Conservation (phyloP, 169 alveolate species). For the Theileria equi region DNA sequence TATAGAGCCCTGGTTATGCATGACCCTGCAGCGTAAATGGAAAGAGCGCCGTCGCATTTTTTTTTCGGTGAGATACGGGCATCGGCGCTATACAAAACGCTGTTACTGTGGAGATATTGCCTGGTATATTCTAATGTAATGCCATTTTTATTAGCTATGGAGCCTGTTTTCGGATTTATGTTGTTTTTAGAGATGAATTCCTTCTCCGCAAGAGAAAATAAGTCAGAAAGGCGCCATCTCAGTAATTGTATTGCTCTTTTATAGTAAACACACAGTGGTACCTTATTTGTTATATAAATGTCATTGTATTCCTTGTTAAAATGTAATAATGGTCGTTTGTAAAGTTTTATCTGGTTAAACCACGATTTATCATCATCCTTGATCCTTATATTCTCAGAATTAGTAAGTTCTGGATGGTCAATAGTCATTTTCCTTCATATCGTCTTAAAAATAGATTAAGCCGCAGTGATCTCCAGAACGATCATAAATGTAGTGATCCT, state of each 20-base stretch:
- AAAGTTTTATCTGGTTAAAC: too few species aligned
- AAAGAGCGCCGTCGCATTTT: neutral
- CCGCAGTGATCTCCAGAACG: too few species aligned
- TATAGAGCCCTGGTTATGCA: conserved; percentile 51
- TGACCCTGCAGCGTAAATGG: conserved; percentile 42
- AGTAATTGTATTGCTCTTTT: conserved; percentile 39
- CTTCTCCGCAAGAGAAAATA: conserved; percentile 2
- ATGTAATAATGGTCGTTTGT: conserved; percentile 44
- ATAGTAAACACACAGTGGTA: conserved; percentile 55
- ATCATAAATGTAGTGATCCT: too few species aligned
- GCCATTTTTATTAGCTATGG: conserved; percentile 21
- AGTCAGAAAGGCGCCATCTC: conserved; percentile 42
- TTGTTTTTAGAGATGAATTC: conserved; percentile 6
- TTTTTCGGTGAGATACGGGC: neutral
- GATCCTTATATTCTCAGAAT: neutral
- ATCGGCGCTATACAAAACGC: too few species aligned
- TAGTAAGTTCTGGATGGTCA: neutral
- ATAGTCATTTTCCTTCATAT: neutral
- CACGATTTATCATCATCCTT: too few species aligned
- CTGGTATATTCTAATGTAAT: neutral
- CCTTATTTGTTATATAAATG: conserved; percentile 40
- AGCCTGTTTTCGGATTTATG: conserved; percentile 25
- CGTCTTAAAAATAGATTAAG: too few species aligned
- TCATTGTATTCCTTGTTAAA: conserved; percentile 46
- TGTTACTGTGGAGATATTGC: neutral